Percentiles rank a stretch among this genome's conserved stretches.
phyloP scores from a whole-genome alignment of 2,329 filamentous ascomycete species.

The Penicillium sp. region DNA sequence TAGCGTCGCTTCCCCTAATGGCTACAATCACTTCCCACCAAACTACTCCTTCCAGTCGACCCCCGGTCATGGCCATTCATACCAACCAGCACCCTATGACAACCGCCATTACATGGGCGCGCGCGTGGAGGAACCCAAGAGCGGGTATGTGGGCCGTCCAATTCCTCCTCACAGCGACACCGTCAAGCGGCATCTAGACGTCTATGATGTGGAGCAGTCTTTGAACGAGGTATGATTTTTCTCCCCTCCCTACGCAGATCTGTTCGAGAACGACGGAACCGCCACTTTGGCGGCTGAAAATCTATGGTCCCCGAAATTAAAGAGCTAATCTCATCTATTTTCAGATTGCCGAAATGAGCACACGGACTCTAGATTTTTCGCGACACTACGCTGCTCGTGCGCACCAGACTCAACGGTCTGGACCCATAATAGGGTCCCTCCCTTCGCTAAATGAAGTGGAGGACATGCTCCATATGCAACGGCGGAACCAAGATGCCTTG shows the following conservation, averaged over 20 bases:
- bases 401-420: slow-evolving; percentile 49
- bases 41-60: slow-evolving; percentile 33
- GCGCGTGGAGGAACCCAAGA: slow-evolving; percentile 40
- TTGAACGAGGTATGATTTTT: slow-evolving; percentile 47
- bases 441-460: slow-evolving; percentile 49
- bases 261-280: background rate
- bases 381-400: slow-evolving; percentile 44
- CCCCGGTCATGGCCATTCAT: slow-evolving; percentile 31
- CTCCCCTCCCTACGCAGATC: background rate
- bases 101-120: slow-evolving; percentile 31
- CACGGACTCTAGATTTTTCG: slow-evolving; percentile 48
- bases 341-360: slow-evolving; percentile 49
- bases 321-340: slow-evolving; percentile 18
- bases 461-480: slow-evolving; percentile 48
- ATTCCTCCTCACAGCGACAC: slow-evolving; percentile 43
- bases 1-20: slow-evolving; percentile 41
- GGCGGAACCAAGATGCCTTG: slow-evolving; percentile 52
- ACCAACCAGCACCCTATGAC: slow-evolving; percentile 35
- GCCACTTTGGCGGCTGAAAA: background rate
- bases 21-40: slow-evolving; percentile 38
- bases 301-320: slow-evolving; percentile 1
- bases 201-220: slow-evolving; percentile 59
- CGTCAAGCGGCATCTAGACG: slow-evolving; percentile 65
- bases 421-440: slow-evolving; percentile 44
- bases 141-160: slow-evolving; percentile 28